Base-by-base conservation (phyloP, 2,329 filamentous ascomycete species). In the Talaromyces sp. region DNA sequence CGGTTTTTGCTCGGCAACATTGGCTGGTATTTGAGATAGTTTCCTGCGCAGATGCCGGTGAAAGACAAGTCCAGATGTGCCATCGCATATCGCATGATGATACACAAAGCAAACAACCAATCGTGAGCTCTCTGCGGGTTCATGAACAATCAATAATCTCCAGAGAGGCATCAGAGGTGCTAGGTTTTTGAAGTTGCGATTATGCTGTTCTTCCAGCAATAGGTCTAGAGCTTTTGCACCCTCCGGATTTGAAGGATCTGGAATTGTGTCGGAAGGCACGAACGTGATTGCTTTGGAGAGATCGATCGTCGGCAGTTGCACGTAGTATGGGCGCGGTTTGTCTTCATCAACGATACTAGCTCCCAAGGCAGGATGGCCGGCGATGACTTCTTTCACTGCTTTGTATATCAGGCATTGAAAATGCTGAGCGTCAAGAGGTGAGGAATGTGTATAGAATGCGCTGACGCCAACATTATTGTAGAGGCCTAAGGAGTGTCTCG, bases 71-170 rank as follows among this genome's bases (percentile, higher is more conserved):
- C 61, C 61, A 11, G 61, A 63, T 54, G 45, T 58, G 1, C 61
- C 61, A 58, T 63, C 61, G 22, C n/a, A 49, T 34, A 63, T 38
- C 11, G 5, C 34, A 45, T 63, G 61, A 38, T 63, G 61, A 13
- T 25, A 58, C 6, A 63, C 49, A 31, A 63, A 63, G 11, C n/a
- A 54, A 58, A 51, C 61, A 17, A 58, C 36, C n/a, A 63, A 63
- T 59, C 31, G 27, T 6, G 51, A 19, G 29, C 51, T 54, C 34
- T 54, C 7, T 8, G 8, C 17, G 5, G 27, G 51, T 34, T 54
- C 17, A 17, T 54, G 51, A 11, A 54, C 51, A 34, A 54, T 54
- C 17, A 31, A 17, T 13, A 54, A 31, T 15, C 51, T 54, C 51
- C 51, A 54, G 17, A 54, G 51, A 13, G 51, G 27, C 19, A 19